Evolutionary conservation across 495 filamentous ascomycete species (phyloP), one percentile per base, ranked within the genome.

Genomic region (Neurospora sp.): DNA sequence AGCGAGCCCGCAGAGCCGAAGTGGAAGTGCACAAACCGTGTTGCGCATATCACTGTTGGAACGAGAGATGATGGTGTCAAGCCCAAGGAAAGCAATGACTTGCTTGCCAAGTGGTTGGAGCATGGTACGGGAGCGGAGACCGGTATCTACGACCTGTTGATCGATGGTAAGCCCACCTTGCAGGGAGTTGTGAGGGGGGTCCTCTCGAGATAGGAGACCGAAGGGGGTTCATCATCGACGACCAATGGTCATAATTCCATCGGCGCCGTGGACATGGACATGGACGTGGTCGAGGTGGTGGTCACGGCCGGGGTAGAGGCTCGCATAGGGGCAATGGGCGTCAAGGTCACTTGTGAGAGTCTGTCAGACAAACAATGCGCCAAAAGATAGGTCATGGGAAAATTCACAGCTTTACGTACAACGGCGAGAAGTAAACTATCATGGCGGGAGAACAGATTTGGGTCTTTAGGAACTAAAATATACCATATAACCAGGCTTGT

Each of bases 41-140:
- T 95, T n/a, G 88, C 93, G 18, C 96, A 99, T 80, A 86, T 98
- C 68, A 98, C 96, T 2, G 86, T 98, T 20, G 96, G 96, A 3
- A 99, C 96, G 1, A 87, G 88, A 31, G 82, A 86, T 71, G 81
- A 84, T 71, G 76, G 83, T 8, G 88, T 99, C 74, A 97, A 97
- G 82, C 96, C 96, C 2, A 93, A 91, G 83, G 94, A 99, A 84
- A 94, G 94, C 76, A 98, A 98, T 76, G 90, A 93, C 73, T 78
- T 99, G 77, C 81, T 99, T 70, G 80, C 83, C 73, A 81, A 85
- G 59, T 98, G 93, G 94, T 73, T 87, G 46, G 79, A 86, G 72
- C 68, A 78, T 16, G 87, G 86, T 20, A 83, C 81, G 68, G 83
- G 84, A 4, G 81, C 77, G 11, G 80, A 77, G 20, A 84, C 81